Percentiles rank a stretch among this genome's conserved stretches.
Conservation (phyloP, 768 basidiomycete species). For the Lyophyllum shimeji region DNA sequence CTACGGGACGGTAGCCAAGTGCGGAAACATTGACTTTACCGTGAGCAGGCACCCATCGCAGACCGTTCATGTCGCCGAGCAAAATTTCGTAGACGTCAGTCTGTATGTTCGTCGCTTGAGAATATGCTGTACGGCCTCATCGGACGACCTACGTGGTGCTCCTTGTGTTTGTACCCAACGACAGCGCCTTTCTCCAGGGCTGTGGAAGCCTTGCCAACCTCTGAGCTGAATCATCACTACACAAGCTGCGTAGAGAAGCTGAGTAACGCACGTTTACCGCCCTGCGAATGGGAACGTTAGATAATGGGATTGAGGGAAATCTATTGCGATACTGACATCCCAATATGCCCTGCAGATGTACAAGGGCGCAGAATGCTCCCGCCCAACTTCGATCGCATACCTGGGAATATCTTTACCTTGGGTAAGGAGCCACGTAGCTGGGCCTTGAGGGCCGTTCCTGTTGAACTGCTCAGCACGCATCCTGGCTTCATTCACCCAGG, state of each 20-base stretch:
- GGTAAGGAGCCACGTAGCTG: conserved; percentile 62
- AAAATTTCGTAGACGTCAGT: conserved; percentile 66
- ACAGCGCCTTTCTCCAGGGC: conserved; percentile 61
- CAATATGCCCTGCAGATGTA: conserved; percentile 61
- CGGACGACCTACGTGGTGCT: conserved; percentile 48
- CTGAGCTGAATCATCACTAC: conserved; percentile 29
- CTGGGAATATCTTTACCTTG: conserved; percentile 59
- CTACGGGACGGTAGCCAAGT: conserved; percentile 55
- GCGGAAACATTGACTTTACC: conserved; percentile 43
- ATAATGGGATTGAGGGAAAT: not conserved
- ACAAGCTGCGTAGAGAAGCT: conserved; percentile 10
- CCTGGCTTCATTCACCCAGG: conserved; percentile 60
- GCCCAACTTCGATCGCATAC: conserved; percentile 56
- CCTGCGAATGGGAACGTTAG: conserved; percentile 29
- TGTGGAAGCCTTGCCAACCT: conserved; percentile 63
- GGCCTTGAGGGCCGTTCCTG: conserved; percentile 39
- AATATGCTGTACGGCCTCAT: not conserved
- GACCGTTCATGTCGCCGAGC: conserved; percentile 54
- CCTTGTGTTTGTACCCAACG: conserved; percentile 60
- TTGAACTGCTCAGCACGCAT: conserved; percentile 50
- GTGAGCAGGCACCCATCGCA: conserved; percentile 55
- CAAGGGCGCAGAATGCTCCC: conserved; percentile 48
- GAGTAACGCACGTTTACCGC: conserved; percentile 50
- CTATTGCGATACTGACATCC: conserved; percentile 41
- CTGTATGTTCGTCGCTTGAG: conserved; percentile 30